Evolutionary conservation across 345 rosid species (phyloP).

Genomic region (Pistacia integerrima): DNA sequence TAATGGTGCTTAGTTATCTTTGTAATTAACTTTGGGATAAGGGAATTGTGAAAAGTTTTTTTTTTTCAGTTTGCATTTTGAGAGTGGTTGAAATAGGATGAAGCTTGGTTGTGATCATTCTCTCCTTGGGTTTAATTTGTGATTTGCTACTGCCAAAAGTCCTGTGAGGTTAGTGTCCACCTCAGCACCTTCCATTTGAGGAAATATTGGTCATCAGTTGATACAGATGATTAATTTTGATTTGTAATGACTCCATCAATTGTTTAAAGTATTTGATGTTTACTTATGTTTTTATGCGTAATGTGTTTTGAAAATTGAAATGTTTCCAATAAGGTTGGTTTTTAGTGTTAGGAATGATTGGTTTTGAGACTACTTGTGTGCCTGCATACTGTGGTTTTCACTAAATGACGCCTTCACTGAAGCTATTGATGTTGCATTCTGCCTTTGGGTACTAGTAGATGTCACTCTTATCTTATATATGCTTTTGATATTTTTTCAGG

Average conservation of each 20-base stretch:
- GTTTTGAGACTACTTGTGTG: background rate
- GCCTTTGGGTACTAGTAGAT: constrained; percentile 3
- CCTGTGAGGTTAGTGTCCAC: background rate
- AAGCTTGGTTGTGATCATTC: background rate
- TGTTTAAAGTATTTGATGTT: background rate
- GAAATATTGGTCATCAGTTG: background rate
- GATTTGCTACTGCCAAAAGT: constrained; percentile 1
- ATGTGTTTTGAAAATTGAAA: background rate
- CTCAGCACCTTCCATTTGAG: background rate
- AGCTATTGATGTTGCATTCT: background rate
- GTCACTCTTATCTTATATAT: background rate
- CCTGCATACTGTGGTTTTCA: background rate
- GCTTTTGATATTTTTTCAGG: constrained; percentile 45
- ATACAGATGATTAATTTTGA: background rate
- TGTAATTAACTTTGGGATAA: background rate
- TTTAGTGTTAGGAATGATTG: background rate
- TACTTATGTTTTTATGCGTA: background rate
- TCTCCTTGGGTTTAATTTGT: background rate
- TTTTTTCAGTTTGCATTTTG: too few relatives aligned
- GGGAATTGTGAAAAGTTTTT: background rate
- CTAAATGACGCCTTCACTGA: background rate
- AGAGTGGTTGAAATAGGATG: background rate
- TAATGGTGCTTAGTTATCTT: background rate
- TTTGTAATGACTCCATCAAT: background rate
- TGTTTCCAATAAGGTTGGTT: background rate